Conservation (phyloP, 2,329 filamentous ascomycete species). For the Didymella lethalis region DNA sequence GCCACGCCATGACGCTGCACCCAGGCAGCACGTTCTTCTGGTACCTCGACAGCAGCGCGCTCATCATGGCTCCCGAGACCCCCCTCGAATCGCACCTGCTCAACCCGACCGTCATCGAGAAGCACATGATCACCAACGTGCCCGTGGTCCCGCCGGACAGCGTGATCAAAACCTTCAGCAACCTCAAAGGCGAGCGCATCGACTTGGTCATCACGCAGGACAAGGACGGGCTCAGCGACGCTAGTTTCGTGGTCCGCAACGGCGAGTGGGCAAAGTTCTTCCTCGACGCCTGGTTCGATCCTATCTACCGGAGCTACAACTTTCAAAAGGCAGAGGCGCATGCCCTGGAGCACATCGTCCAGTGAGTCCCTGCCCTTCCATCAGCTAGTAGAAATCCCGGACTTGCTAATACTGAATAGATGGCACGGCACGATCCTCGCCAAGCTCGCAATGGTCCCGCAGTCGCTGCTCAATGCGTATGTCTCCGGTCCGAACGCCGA, state of each 20-base stretch:
- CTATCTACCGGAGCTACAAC: slow-evolving; percentile 90
- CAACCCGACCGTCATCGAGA: slow-evolving; percentile 70
- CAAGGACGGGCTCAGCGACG: slow-evolving; percentile 75
- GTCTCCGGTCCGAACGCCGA: slow-evolving; percentile 48
- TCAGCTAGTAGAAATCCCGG: too few species aligned
- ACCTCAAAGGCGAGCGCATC: slow-evolving; percentile 78
- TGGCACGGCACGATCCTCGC: slow-evolving; percentile 97
- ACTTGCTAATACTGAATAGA: slow-evolving; percentile 62
- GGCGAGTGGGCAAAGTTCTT: slow-evolving; percentile 94
- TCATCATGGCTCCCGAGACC: slow-evolving; percentile 84
- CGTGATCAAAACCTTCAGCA: slow-evolving; percentile 91
- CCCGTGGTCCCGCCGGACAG: slow-evolving; percentile 93
- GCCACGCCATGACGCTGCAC: slow-evolving; percentile 84
- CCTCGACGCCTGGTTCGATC: slow-evolving; percentile 95
- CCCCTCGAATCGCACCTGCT: slow-evolving; percentile 77
- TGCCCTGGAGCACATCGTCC: slow-evolving; percentile 73
- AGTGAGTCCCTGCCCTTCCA: slow-evolving; percentile 44
- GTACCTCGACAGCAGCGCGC: slow-evolving; percentile 82
- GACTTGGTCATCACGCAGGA: slow-evolving; percentile 89
- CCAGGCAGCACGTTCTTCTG: slow-evolving; percentile 84
- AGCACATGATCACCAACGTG: slow-evolving; percentile 82
- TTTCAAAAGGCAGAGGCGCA: slow-evolving; percentile 95
- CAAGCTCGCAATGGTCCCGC: slow-evolving; percentile 87
- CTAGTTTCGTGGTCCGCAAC: slow-evolving; percentile 80
- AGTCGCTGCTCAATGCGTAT: slow-evolving; percentile 84